A percentile compares a stretch with the other conserved stretches of the same genome.
Conservation (phyloP, 1,284 basidiomycete genomes). For the Ceratobasidium sp. region DNA sequence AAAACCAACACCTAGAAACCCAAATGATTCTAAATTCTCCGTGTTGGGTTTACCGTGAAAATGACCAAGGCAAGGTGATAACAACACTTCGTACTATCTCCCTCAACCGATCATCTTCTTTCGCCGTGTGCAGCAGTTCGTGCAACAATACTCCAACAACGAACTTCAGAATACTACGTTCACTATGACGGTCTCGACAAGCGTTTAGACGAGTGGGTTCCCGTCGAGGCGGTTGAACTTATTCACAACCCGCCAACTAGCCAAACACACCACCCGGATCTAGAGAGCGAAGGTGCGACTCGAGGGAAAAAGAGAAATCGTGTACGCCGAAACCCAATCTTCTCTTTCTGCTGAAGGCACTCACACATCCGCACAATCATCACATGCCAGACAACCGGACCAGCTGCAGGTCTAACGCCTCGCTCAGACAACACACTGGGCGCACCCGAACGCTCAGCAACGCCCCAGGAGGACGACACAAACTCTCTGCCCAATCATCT, state of each 20-base stretch:
- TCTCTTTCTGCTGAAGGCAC: conserved; percentile 15
- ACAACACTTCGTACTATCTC: not conserved
- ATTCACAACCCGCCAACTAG: conserved; percentile 8
- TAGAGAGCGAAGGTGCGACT: conserved; percentile 18
- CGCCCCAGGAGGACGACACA: conserved; percentile 18
- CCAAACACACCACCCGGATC: conserved; percentile 21
- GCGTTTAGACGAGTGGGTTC: conserved; percentile 80
- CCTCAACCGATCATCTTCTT: conserved; percentile 30
- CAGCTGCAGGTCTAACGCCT: conserved; percentile 19
- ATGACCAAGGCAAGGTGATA: conserved; percentile 36
- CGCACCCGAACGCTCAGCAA: conserved; percentile 22
- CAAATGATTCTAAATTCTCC: conserved; percentile 22
- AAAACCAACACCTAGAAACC: conserved; percentile 5
- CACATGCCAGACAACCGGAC: conserved; percentile 29
- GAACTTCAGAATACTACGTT: conserved; percentile 66
- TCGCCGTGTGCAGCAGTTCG: conserved; percentile 27
- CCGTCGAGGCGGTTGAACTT: conserved; percentile 52
- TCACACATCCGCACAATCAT: conserved; percentile 23
- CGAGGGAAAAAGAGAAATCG: conserved; percentile 38
- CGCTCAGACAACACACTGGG: conserved; percentile 25
- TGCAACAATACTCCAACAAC: conserved; percentile 59
- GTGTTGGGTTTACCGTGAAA: conserved; percentile 34
- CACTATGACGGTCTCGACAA: conserved; percentile 78
- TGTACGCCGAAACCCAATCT: conserved; percentile 2
- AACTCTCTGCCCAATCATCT: conserved; percentile 6